Base-by-base conservation (phyloP, 116 monocot species). In the Trichopus zeylanicus region DNA sequence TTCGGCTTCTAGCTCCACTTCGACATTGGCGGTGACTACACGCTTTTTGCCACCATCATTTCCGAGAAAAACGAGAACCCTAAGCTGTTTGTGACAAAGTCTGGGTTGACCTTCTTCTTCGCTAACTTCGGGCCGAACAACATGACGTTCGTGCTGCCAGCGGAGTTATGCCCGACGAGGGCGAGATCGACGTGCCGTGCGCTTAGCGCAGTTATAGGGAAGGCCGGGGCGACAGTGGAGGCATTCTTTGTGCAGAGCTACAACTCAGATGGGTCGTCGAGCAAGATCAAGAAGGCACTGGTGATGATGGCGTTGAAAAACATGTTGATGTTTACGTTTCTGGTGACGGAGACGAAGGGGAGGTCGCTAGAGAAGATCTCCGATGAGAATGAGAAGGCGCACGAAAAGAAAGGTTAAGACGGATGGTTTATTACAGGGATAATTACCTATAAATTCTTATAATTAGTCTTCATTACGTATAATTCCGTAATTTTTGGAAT, bases 1-100 rank as follows among this genome's bases (percentile, higher is more conserved):
- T 82, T 82, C 70, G 72, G 83, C 22, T 84, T 84, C 65, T 84
- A 79, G 84, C 84, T 84, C 25, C 79, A 79, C 7, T 78, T 84
- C 72, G 84, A 80, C 58, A 84, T 84, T 68, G 84, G 84, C 48
- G 84, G 84, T 5, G 84, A 84, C 27, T 84, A 84, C 58, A 79
- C 84, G 0, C 79, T 78, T 20, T 74, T 70, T 28, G 82, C 77
- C 31, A 83, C 82, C 56, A 83, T 83, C 74, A 83, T 83, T 78
- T 83, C 82, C 1, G 78, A 83, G 65, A 65, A 54, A 24, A 28
- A 55, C 28, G 35, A 23, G 1, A 48, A 66, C 3, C 26, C 46
- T 1, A 22, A 12, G 56, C 20, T 59, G 23, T 66, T 70, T 34
- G 76, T 48, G 0, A 15, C 56, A 2, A 24, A 66, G 11, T 76